Evolutionary conservation across 1,284 basidiomycete species (phyloP).

Genomic region (Irpex sp.): DNA sequence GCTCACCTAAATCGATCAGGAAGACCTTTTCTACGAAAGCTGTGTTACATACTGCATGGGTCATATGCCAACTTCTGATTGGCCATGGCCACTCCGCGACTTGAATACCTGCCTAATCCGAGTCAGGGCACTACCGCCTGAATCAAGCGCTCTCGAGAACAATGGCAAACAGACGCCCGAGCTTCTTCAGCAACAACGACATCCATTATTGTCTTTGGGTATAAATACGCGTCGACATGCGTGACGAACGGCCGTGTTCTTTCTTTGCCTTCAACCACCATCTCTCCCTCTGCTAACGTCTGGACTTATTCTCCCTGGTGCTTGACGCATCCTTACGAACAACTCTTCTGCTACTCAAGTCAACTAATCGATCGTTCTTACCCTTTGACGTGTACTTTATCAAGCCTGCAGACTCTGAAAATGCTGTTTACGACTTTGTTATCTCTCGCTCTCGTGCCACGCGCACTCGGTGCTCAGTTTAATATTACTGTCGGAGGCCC

Average conservation of each 20-base stretch:
- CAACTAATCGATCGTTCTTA: too few species aligned
- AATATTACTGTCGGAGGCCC: slow-evolving; percentile 52
- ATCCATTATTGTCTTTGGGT: background rate
- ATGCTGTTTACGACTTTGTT: slow-evolving; percentile 13
- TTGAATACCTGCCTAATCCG: background rate
- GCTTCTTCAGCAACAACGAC: background rate
- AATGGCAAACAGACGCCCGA: background rate
- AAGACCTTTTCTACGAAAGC: too few species aligned
- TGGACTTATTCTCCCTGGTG: too few species aligned
- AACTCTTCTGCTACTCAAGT: too few species aligned
- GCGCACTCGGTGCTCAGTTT: slow-evolving; percentile 33
- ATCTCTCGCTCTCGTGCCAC: slow-evolving; percentile 22
- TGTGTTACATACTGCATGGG: too few species aligned
- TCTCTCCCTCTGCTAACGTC: background rate
- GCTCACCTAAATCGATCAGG: too few species aligned
- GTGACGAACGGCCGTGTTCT: background rate
- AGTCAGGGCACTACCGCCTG: background rate
- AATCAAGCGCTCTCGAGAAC: background rate
- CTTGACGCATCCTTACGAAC: too few species aligned
- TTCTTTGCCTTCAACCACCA: background rate
- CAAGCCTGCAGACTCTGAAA: background rate
- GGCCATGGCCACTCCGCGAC: background rate
- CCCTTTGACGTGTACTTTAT: too few species aligned
- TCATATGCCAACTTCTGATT: too few species aligned
- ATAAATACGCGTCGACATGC: background rate